phyloP scores from a whole-genome alignment of 345 rosid genomes.

The Lepidium didymum region DNA sequence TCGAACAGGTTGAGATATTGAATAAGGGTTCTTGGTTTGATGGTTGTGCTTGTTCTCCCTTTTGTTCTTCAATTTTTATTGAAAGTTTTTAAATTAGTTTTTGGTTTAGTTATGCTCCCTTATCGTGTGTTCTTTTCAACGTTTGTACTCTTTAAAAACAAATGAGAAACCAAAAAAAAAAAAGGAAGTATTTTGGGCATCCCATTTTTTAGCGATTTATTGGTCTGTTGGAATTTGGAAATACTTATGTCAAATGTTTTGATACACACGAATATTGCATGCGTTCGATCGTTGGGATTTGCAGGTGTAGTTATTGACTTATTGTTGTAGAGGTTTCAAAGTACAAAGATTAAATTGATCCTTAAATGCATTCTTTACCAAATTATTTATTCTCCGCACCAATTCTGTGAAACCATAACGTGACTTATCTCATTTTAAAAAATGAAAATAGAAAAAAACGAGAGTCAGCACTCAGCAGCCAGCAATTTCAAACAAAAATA shows the following conservation, averaged over 20 bases:
- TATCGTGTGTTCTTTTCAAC: constrained; percentile 1
- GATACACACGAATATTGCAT: background rate
- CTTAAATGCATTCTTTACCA: no score
- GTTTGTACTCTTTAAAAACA: background rate
- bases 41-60: constrained; percentile 14
- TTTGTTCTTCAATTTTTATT: background rate
- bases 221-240: background rate
- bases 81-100: constrained; percentile 11
- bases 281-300: no score
- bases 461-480: no score
- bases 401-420: no score
- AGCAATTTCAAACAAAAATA: no score
- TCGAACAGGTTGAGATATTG: constrained; percentile 14
- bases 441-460: no score
- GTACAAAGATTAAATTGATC: background rate
- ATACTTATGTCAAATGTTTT: background rate
- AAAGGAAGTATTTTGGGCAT: background rate
- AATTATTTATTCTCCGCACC: no score
- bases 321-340: background rate
- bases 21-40: constrained; percentile 20
- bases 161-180: background rate
- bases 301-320: background rate
- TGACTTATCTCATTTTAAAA: no score
- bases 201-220: background rate
- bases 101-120: background rate